These are phyloP conservation scores for Copromyces sp. DNA, from an alignment of 495 filamentous ascomycete species.

Conservation along the genomic window DNA sequence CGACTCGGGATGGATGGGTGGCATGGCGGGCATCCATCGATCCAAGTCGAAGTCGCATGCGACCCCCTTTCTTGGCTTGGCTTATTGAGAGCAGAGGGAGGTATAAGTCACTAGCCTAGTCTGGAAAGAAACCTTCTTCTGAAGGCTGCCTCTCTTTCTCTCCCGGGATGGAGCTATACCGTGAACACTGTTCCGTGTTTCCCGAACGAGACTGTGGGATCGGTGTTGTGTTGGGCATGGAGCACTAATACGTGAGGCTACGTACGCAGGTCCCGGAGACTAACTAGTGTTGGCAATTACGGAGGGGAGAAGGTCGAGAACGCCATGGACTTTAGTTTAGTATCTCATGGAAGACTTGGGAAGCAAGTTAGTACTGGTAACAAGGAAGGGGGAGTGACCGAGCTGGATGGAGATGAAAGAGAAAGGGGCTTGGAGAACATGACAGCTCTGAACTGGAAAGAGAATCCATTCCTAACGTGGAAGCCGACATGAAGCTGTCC, in stretches of 20 bases:
- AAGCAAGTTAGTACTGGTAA: not conserved
- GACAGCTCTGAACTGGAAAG: not conserved
- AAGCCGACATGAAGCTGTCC: not conserved
- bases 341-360: not conserved
- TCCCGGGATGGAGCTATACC: not conserved
- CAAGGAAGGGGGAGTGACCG: not conserved
- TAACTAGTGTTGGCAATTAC: not conserved
- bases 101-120: not conserved
- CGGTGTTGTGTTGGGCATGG: constrained; percentile 1
- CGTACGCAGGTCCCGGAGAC: not conserved
- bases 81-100: not conserved
- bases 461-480: not conserved
- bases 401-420: not conserved
- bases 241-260: too few relatives aligned
- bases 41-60: not conserved
- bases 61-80: not conserved
- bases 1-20: not conserved
- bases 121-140: not conserved
- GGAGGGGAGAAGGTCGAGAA: not conserved
- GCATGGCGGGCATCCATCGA: not conserved
- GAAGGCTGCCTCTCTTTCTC: not conserved
- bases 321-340: not conserved
- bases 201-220: constrained; percentile 12
- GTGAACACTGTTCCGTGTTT: not conserved
- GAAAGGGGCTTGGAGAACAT: not conserved